Conservation (phyloP, 129 eudicot species). For the Rutidosis leptorrhynchoides region DNA sequence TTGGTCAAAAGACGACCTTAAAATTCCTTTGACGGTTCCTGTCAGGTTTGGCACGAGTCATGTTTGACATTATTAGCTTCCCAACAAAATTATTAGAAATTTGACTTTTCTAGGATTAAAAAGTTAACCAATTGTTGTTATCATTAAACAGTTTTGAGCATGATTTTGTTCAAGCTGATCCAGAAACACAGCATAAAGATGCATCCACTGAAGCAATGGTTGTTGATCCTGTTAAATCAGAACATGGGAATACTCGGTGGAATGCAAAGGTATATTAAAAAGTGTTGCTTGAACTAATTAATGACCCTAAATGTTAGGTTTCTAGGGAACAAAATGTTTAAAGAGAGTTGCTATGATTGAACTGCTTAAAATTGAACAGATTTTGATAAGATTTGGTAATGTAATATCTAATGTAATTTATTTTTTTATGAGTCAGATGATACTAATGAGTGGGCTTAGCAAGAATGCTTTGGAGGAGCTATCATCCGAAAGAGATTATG, state of each 20-base stretch:
- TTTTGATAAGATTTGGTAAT: slow-evolving; percentile 3
- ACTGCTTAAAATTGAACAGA: neutral
- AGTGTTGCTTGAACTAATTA: slow-evolving; percentile 3
- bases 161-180: slow-evolving; percentile 68
- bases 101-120: neutral
- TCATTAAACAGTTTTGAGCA: slow-evolving; percentile 80
- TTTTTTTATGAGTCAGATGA: slow-evolving; percentile 47
- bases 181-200: slow-evolving; percentile 39
- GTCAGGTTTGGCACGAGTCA: slow-evolving; percentile 26
- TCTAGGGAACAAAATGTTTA: neutral
- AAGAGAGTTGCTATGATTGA: neutral
- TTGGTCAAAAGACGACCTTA: slow-evolving; percentile 35
- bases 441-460: slow-evolving; percentile 96
- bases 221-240: slow-evolving; percentile 30
- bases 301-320: neutral
- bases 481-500: slow-evolving; percentile 75
- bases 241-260: slow-evolving; percentile 51
- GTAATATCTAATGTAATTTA: neutral
- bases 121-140: slow-evolving; percentile 17
- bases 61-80: slow-evolving; percentile 10
- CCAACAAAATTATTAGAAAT: slow-evolving; percentile 3
- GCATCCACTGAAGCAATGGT: slow-evolving; percentile 22
- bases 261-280: slow-evolving; percentile 65
- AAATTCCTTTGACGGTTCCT: slow-evolving; percentile 33
- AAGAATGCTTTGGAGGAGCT: slow-evolving; percentile 86